phyloP scores from a whole-genome alignment of 257 asterid genomes.

The Solanum chaucha region DNA sequence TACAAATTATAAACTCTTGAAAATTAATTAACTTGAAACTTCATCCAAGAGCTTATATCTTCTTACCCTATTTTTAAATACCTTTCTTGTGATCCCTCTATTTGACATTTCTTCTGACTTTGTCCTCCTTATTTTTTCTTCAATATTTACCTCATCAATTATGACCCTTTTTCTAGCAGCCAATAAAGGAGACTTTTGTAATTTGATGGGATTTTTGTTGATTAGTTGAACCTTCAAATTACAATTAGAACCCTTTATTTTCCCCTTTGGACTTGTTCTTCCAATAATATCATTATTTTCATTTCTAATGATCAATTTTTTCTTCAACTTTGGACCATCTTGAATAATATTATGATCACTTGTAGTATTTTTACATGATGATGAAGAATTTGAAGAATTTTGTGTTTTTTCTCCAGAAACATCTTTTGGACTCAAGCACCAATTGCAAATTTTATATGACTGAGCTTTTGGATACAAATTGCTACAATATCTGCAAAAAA shows the following conservation, averaged over 20 bases:
- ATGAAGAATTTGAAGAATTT: conserved; percentile 21
- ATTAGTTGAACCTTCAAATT: conserved; percentile 5
- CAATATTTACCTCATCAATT: background rate
- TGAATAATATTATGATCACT: background rate
- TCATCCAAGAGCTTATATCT: conserved; percentile 72
- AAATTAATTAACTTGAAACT: conserved; percentile 29
- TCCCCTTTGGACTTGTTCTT: conserved; percentile 2
- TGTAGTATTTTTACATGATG: conserved; percentile 9
- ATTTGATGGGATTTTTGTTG: conserved; percentile 19
- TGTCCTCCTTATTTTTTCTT: conserved; percentile 33
- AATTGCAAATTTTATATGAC: conserved; percentile 44
- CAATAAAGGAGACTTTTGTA: conserved; percentile 14
- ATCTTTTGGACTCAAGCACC: conserved; percentile 47
- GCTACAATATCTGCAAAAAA: conserved; percentile 57
- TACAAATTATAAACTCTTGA: background rate
- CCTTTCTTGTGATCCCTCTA: conserved; percentile 27
- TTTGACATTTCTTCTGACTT: conserved; percentile 35
- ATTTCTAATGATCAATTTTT: conserved; percentile 1
- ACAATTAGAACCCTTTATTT: background rate
- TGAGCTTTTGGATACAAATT: conserved; percentile 48
- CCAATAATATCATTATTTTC: background rate
- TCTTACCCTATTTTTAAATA: conserved; percentile 47
- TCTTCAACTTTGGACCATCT: conserved; percentile 17
- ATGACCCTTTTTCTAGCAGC: conserved; percentile 22
- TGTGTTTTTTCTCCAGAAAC: conserved; percentile 5